phyloP scores from a whole-genome alignment of 106 monocot species.

The Ottelia alismoides region DNA sequence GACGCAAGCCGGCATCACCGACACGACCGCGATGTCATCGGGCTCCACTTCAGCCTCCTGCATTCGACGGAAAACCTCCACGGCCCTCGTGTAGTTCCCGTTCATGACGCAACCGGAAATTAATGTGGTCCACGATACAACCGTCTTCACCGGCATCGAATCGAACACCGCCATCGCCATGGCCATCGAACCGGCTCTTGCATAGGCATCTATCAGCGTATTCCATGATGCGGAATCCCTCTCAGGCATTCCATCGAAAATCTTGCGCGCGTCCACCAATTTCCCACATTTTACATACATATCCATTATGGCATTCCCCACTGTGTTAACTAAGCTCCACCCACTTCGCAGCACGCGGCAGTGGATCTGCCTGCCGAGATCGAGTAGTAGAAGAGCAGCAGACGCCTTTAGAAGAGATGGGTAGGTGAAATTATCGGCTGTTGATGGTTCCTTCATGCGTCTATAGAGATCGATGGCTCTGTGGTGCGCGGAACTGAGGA shows the following conservation, averaged over 20 bases:
- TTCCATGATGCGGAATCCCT: conserved; percentile 54
- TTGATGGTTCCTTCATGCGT: conserved; percentile 17
- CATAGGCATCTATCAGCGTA: conserved; percentile 35
- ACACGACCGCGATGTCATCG: conserved; percentile 45
- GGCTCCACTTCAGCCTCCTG: conserved; percentile 34
- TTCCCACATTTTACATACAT: conserved; percentile 44
- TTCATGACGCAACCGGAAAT: conserved; percentile 41
- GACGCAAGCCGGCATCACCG: conserved; percentile 60
- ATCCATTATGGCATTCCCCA: conserved; percentile 45
- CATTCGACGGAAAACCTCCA: conserved; percentile 53
- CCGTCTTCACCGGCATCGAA: conserved; percentile 42
- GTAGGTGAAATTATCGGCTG: conserved; percentile 49
- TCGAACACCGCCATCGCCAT: conserved; percentile 35
- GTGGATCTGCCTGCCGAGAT: conserved; percentile 43
- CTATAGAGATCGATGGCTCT: conserved; percentile 26
- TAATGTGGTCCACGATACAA: conserved; percentile 72
- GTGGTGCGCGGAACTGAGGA: conserved; percentile 10
- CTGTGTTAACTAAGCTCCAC: conserved; percentile 14
- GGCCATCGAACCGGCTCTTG: conserved; percentile 30
- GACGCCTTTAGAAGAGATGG: conserved; percentile 63
- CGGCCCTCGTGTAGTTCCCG: conserved; percentile 26
- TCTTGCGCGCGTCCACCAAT: conserved; percentile 13
- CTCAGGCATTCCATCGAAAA: conserved; percentile 54
- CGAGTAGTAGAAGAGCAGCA: conserved; percentile 12
- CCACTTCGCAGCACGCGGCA: conserved; percentile 30